These are phyloP conservation scores for Purpureocillium lavendulum DNA, from an alignment of 2,329 filamentous ascomycete species.

Conservation along the genomic window DNA sequence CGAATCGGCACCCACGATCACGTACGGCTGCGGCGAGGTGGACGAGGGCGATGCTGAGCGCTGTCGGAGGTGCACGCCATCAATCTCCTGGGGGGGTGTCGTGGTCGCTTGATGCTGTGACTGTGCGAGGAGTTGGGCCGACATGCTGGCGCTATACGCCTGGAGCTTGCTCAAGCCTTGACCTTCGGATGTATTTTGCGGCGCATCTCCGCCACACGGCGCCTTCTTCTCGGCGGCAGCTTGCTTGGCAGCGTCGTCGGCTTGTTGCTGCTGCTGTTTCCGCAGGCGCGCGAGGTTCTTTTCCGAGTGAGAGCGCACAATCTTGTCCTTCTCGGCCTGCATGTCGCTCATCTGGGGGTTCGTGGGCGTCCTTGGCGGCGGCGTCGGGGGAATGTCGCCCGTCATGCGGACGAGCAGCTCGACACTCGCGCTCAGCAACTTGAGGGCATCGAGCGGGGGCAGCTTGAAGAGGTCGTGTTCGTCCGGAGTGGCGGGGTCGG, in stretches of 20 bases:
- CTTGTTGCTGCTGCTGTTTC: slow-evolving; percentile 16
- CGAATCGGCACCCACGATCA: slow-evolving; percentile 59
- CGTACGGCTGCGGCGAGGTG: slow-evolving; percentile 38
- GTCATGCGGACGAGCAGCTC: slow-evolving; percentile 64
- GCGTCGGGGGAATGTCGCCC: slow-evolving; percentile 75
- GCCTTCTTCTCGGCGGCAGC: no score
- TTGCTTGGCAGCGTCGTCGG: not conserved
- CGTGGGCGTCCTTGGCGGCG: slow-evolving; percentile 53
- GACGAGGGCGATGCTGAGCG: slow-evolving; percentile 16
- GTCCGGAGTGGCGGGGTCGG: slow-evolving; percentile 18
- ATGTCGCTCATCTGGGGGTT: slow-evolving; percentile 60
- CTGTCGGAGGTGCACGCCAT: slow-evolving; percentile 45
- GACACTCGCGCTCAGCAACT: slow-evolving; percentile 64
- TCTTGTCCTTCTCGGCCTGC: slow-evolving; percentile 53
- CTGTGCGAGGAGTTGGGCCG: slow-evolving; percentile 16
- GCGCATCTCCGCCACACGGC: no score
- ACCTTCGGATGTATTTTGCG: not conserved
- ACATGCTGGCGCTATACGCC: slow-evolving; percentile 18
- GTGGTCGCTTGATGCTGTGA: slow-evolving; percentile 4
- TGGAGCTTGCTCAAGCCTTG: slow-evolving; percentile 11
- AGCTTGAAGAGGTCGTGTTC: slow-evolving; percentile 65
- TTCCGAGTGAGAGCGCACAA: slow-evolving; percentile 49
- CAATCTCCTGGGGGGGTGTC: slow-evolving; percentile 29
- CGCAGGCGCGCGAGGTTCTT: slow-evolving; percentile 40
- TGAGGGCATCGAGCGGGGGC: slow-evolving; percentile 65